Evolutionary conservation across 192 early-diverging fungal species (phyloP), one percentile per base, ranked within the genome.

Genomic region (Coemansia reversa): DNA sequence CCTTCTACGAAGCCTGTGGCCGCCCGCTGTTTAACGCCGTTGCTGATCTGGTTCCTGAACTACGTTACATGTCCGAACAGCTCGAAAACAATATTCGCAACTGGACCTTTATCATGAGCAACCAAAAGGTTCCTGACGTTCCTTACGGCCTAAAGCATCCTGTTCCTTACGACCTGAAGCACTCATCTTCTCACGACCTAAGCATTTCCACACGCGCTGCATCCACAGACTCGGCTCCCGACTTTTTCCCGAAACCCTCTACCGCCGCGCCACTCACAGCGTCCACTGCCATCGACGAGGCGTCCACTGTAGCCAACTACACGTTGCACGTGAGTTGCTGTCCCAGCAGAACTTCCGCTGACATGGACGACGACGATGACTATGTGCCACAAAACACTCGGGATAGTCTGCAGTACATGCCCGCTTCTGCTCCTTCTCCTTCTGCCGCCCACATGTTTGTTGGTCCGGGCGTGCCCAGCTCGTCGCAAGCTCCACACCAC

Each of bases 1-100:
- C 69, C 18, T 84, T 84, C 51, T 84, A 84, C 63, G 74, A 72
- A 60, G 55, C 63, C 11, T 75, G 79, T 32, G 82, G 74, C 0
- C 77, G 79, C 22, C 82, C 82, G 67, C 63, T 84, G 56, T 84
- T 80, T 62, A 62, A 59, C 45, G 74, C 74, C 23, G 74, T 78
- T 1, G 73, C 74, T 7, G 77, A 80, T 20, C 63, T 84, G 33
- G 55, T 84, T 27, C 76, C 77, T 24, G 74, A 73, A 67, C 74
- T 84, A 51, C 66, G 61, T 27, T 84, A 65, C 54, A 74, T 72
- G 70, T 50, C 66, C 0, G 72, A 80, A 7, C 74, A 84, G 66
- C 77, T 84, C 16, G 67, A 74, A 33, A 67, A 73, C 58, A 84
- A 84, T 57, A 76, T 84, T 47, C 67, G 66, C 29, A 74, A 75